Evolutionary conservation across 2,329 filamentous ascomycete genomes (phyloP).

Genomic region (Paecilomyces sp.): DNA sequence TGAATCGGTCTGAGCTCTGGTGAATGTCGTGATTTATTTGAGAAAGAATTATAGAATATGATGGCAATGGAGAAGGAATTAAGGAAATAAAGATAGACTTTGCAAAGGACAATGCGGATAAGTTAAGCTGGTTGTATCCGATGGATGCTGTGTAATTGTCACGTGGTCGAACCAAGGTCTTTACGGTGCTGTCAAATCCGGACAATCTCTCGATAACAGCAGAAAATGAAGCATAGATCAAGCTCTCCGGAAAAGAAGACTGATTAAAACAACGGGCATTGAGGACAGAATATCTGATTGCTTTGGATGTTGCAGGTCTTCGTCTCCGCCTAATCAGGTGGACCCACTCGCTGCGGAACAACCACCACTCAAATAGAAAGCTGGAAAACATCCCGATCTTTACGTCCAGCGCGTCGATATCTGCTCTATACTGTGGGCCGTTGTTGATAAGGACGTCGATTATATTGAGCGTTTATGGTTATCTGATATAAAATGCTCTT

Average conservation of each 20-base stretch:
- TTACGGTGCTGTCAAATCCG: background rate
- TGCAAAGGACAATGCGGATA: background rate
- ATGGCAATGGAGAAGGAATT: background rate
- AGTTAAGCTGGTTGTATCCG: background rate
- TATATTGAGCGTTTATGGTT: background rate
- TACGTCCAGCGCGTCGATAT: background rate
- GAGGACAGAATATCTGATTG: background rate
- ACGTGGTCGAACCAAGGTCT: background rate
- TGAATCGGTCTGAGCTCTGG: too few relatives aligned
- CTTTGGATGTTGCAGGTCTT: background rate
- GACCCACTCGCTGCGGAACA: constrained; percentile 2
- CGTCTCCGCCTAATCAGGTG: constrained; percentile 9
- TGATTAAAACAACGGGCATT: background rate
- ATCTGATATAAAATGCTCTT: background rate
- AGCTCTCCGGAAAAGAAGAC: background rate
- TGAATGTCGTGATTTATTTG: too few relatives aligned
- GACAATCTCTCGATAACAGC: too few relatives aligned
- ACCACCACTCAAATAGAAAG: background rate
- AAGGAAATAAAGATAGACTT: background rate
- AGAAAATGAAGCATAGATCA: background rate
- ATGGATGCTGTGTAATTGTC: background rate
- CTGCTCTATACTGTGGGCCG: background rate
- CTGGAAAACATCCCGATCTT: background rate
- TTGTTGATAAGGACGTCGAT: background rate
- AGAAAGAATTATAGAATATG: background rate